Evolutionary conservation across 352 stramenopile species (phyloP), one percentile per base, ranked within the genome.

Genomic region (Thalassiosira mediterranea): DNA sequence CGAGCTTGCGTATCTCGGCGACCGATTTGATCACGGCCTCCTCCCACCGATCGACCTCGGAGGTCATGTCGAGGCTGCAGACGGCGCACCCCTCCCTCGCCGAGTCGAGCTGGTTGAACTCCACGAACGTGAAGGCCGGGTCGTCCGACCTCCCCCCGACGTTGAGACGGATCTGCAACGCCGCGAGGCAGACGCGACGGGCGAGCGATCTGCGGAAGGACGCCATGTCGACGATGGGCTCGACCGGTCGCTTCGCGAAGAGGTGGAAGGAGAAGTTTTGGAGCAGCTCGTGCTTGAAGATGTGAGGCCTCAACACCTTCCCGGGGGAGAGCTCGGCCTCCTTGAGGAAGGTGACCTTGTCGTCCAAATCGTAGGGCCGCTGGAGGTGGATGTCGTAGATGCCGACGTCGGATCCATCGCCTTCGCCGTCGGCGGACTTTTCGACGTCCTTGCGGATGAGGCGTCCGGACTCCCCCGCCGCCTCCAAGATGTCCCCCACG

Each of bases 21-120:
- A 96, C 81, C 17, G 88, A 83, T 57, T 93, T 87, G 25, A 29
- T 46, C 7, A 96, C 89, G 0, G 90, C 91, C 75, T 95, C 83
- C 58, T 89, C 87, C 91, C 91, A 96, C 23, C 88, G 75, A 25
- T 76, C 58, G 25, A 81, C 76, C 66, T 96, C 91, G 28, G 88
- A 79, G 4, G 89, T 96, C 83, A 96, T 88, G 70, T 96, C 93
- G 17, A 96, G 67, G 86, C 86, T 95, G 68, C 91, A 96, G 10
- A 96, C 90, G 4, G 91, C 91, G 64, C 93, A 96, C 32, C 89
- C 93, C 81, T 96, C 93, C 13, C 93, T 78, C 28, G 92, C 89
- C n/a, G 84, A 95, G 81, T 96, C 90, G 3, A 96, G 75, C 73
- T 96, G 90, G 76, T 96, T 96, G 72, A 96, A 96, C 80, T 96